These are phyloP conservation scores for Penicillium sp. DNA, from an alignment of 2,329 filamentous ascomycete species.

Conservation along the genomic window DNA sequence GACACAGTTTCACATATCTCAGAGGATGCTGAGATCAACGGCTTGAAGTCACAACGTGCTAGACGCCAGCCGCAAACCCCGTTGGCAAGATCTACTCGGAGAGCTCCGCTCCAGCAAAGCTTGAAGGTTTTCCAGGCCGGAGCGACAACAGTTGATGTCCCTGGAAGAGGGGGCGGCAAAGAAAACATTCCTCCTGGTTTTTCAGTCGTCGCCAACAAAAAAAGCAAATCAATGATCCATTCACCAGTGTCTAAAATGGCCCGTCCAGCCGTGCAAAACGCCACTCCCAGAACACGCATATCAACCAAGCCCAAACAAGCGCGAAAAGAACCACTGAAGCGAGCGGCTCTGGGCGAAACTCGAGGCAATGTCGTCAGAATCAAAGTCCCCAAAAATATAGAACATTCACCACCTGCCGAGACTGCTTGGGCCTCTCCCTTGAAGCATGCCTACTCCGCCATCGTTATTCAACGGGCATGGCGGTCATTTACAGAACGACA, in stretches of 20 bases:
- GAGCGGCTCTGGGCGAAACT: conserved; percentile 14
- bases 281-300: too few relatives aligned
- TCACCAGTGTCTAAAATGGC: background rate
- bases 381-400: background rate
- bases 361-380: conserved; percentile 12
- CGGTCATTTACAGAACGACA: conserved; percentile 34
- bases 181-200: conserved; percentile 60
- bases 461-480: conserved; percentile 54
- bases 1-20: background rate
- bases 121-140: conserved; percentile 43
- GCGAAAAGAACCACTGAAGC: background rate
- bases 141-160: conserved; percentile 46
- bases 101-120: conserved; percentile 51
- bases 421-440: conserved; percentile 58
- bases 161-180: conserved; percentile 59
- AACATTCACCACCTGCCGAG: conserved; percentile 46
- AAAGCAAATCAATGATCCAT: conserved; percentile 1
- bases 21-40: conserved; percentile 31
- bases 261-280: background rate
- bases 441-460: conserved; percentile 51
- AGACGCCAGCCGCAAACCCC: conserved; percentile 33
- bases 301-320: background rate
- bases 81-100: conserved; percentile 24
- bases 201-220: conserved; percentile 20
- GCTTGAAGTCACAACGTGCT: conserved; percentile 36